phyloP scores from a whole-genome alignment of 2,329 filamentous ascomycete species.

The Xylariaceae sp. region DNA sequence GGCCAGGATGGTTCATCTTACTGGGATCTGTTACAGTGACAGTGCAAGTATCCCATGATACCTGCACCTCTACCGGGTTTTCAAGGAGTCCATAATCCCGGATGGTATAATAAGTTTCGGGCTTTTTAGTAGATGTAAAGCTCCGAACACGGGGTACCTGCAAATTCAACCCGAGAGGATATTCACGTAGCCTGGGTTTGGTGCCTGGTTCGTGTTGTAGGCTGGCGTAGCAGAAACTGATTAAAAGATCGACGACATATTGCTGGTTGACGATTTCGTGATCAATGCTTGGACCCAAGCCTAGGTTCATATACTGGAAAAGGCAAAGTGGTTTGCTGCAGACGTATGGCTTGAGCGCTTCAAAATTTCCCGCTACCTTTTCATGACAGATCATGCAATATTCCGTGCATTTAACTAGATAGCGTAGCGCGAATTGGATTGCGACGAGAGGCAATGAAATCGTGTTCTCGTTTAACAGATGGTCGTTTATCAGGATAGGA shows the following conservation, averaged over 20 bases:
- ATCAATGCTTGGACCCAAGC: constrained; percentile 84
- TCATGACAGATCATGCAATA: constrained; percentile 88
- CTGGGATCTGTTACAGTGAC: constrained; percentile 14
- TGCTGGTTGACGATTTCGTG: constrained; percentile 82
- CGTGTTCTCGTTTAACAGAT: constrained; percentile 39
- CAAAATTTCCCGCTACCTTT: constrained; percentile 67
- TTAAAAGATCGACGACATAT: constrained; percentile 80
- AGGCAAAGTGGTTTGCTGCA: constrained; percentile 78
- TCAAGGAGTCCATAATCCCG: constrained; percentile 19
- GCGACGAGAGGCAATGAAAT: constrained; percentile 61
- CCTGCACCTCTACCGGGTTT: constrained; percentile 27
- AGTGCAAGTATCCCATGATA: constrained; percentile 20
- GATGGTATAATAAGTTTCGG: not conserved
- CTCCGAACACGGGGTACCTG: constrained; percentile 36
- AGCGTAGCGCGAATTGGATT: constrained; percentile 79
- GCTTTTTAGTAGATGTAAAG: too few relatives aligned
- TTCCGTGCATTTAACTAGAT: constrained; percentile 80
- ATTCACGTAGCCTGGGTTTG: constrained; percentile 42
- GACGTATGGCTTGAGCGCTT: constrained; percentile 78
- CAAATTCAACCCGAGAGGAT: constrained; percentile 47
- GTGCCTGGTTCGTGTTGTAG: constrained; percentile 36
- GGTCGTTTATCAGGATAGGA: constrained; percentile 40
- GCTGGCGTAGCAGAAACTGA: constrained; percentile 79
- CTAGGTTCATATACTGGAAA: constrained; percentile 87
- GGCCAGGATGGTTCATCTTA: too few relatives aligned